Evolutionary conservation across 371 early-diverging fungal genomes (phyloP), one percentile per base, ranked within the genome.

Genomic region (Saksenaea oblongispora): DNA sequence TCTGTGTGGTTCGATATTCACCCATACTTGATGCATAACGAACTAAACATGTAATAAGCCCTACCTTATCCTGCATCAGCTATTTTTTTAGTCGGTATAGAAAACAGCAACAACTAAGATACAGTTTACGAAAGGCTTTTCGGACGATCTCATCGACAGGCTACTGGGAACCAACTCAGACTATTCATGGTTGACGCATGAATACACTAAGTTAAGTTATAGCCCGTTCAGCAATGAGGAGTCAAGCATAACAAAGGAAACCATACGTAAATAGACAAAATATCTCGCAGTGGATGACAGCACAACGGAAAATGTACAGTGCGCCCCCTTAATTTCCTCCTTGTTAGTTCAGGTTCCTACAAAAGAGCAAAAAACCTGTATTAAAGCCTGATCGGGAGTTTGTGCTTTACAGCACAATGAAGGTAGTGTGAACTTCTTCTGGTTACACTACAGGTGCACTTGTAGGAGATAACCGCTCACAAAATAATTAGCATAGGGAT

Each of bases 401-500:
- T 47, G 51, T 47, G 51, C 51, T 47, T 47, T 47, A 47, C 51
- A 47, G 51, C n/a, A 47, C 51, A 22, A 22, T 22, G 24, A 47
- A 47, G 22, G 10, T 22, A 10, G 22, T 22, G 51, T 1, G n/a
- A 4, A 10, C 51, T 22, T 47, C 17, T 47, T 22, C 24, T 22
- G 22, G 51, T 47, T 47, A 47, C 51, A 47, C 51, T 22, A 47
- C 22, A 47, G 22, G 17, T 47, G 8, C 3, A 17, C 18, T 22
- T 22, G 22, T 17, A 47, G 22, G 22, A 22, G 51, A 47, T n/a
- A 22, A 5, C 51, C 22, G 3, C 9, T 10, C 51, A 47, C 22
- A 22, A 26, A 18, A 47, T 22, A n/a, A 47, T 47, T 47, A 22
- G 18, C 51, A 17, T 22, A 47, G 3, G 27, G 17, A 47, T 17